Conservation (phyloP, 148 eudicot species). For the Spergularia marina region DNA sequence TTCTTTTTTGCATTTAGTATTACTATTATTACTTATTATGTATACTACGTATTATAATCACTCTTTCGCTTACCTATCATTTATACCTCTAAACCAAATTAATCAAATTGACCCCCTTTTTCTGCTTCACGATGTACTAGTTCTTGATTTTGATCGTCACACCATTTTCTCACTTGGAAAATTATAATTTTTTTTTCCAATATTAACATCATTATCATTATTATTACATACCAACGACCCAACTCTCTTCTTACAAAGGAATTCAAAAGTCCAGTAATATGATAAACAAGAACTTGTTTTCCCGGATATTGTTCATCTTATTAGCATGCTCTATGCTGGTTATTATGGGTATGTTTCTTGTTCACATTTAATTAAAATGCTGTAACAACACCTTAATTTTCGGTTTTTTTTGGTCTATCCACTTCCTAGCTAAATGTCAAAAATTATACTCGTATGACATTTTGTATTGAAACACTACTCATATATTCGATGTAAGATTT, state of each 20-base stretch:
- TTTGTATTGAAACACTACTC: not conserved
- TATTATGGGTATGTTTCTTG: not conserved
- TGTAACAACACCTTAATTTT: not conserved
- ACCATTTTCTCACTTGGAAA: not conserved
- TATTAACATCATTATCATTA: not conserved
- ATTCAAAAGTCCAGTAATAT: not conserved
- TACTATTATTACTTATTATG: too few relatives aligned
- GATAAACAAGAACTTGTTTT: slow-evolving; percentile 10
- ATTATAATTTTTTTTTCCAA: not conserved
- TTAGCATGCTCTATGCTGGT: not conserved
- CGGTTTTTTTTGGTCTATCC: not conserved
- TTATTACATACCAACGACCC: not conserved
- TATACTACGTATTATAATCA: not conserved
- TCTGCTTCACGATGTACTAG: slow-evolving; percentile 2
- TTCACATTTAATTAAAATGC: not conserved
- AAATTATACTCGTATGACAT: not conserved
- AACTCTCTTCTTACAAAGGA: not conserved
- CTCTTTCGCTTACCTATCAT: slow-evolving; percentile 11
- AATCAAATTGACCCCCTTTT: not conserved
- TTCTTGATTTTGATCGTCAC: not conserved
- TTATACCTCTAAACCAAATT: slow-evolving; percentile 9
- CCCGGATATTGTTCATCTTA: not conserved
- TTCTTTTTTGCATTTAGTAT: slow-evolving; percentile 4
- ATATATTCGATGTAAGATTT: not conserved
- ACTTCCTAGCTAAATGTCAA: not conserved